Evolutionary conservation across 495 filamentous ascomycete species (phyloP).

Genomic region (Aspergillus bridgeri): DNA sequence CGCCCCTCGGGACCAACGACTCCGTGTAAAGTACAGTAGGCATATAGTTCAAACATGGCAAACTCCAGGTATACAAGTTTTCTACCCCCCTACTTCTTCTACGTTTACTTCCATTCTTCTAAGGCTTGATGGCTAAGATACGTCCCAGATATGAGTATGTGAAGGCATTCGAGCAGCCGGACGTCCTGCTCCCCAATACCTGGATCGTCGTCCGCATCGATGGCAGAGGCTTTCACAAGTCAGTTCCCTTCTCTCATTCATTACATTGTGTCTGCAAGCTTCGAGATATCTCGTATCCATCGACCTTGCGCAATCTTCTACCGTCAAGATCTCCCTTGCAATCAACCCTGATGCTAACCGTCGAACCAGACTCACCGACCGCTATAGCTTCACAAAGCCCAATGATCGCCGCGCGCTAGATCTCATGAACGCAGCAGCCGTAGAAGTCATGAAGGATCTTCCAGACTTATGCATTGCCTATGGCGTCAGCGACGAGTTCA

Average conservation of each 20-base stretch:
- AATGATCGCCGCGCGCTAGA: conserved; percentile 85
- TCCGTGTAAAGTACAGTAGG: neutral
- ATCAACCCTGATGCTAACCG: conserved; percentile 6
- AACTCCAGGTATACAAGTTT: conserved; percentile 28
- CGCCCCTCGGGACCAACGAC: neutral
- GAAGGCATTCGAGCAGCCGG: conserved; percentile 77
- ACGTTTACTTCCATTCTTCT: neutral
- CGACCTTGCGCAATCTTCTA: neutral
- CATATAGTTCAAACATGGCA: conserved; percentile 4
- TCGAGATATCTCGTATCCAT: no score
- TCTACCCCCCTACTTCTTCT: neutral
- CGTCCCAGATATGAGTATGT: conserved; percentile 81
- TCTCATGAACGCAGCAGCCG: conserved; percentile 91
- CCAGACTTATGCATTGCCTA: conserved; percentile 85
- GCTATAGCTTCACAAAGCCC: conserved; percentile 83
- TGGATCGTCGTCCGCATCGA: conserved; percentile 94
- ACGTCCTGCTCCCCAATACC: conserved; percentile 78
- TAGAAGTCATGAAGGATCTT: conserved; percentile 76
- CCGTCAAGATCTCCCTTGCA: neutral
- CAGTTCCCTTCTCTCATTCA: conserved; percentile 20
- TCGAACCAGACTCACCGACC: conserved; percentile 62
- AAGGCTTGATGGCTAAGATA: conserved; percentile 10
- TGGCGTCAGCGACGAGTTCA: conserved; percentile 91
- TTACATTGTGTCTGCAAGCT: neutral
- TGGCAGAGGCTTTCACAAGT: conserved; percentile 90